phyloP scores from a whole-genome alignment of 2,329 filamentous ascomycete species.

The Hypoxylon sp. region DNA sequence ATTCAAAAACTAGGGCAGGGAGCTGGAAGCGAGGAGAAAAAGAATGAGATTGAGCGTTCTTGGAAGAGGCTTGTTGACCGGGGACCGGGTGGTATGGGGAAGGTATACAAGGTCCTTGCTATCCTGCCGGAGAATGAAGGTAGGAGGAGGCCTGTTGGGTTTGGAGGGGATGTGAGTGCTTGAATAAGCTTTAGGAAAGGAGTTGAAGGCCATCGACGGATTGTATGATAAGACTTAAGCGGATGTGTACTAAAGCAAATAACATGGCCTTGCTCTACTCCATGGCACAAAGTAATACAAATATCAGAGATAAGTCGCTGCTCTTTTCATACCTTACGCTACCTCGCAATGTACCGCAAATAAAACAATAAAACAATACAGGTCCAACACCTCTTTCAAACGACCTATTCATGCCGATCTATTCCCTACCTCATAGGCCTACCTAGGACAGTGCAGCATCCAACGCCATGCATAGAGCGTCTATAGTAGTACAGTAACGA shows the following conservation, averaged over 20 bases:
- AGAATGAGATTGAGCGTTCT: conserved; percentile 72
- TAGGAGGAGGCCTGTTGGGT: conserved; percentile 84
- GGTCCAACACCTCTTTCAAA: conserved; percentile 14
- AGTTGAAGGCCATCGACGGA: neutral
- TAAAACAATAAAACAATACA: conserved; percentile 19
- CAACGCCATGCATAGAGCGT: conserved; percentile 45
- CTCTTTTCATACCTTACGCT: conserved; percentile 27
- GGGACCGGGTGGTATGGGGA: conserved; percentile 89
- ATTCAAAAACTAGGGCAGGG: conserved; percentile 56
- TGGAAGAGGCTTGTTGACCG: conserved; percentile 89
- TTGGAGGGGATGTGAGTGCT: conserved; percentile 77
- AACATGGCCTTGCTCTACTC: neutral
- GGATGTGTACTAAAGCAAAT: conserved; percentile 2
- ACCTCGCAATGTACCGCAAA: conserved; percentile 18
- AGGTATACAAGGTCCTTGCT: conserved; percentile 92
- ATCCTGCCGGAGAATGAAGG: conserved; percentile 86
- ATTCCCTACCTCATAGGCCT: conserved; percentile 12
- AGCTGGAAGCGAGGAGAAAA: conserved; percentile 59
- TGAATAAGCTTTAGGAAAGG: conserved; percentile 9
- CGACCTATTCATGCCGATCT: conserved; percentile 29
- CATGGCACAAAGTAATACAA: neutral
- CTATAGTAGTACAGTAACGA: conserved; percentile 47
- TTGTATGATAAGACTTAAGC: neutral
- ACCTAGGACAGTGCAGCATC: conserved; percentile 37
- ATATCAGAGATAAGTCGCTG: conserved; percentile 8